phyloP scores from a whole-genome alignment of 179 eudicot species.

The Silene vulgaris region DNA sequence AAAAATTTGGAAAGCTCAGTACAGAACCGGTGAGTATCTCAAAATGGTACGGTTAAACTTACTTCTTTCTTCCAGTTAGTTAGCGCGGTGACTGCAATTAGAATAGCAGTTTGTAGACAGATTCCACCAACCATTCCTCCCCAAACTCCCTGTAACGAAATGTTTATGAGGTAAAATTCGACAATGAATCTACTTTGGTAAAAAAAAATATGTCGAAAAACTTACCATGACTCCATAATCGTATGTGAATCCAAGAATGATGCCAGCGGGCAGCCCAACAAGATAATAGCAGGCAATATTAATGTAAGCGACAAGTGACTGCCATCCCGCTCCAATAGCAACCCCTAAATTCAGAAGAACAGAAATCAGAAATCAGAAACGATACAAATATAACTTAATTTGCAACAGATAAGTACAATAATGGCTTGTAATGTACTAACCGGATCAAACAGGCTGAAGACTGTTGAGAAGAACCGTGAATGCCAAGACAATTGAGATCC shows the following conservation, averaged over 20 bases:
- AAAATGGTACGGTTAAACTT: conserved; percentile 10
- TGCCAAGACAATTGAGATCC: conserved; percentile 54
- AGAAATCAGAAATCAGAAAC: conserved; percentile 1
- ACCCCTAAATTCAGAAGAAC: conserved; percentile 35
- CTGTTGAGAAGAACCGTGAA: conserved; percentile 63
- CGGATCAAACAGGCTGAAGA: conserved; percentile 81
- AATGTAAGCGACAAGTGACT: conserved; percentile 58
- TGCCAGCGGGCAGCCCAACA: conserved; percentile 58
- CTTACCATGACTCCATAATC: conserved; percentile 46
- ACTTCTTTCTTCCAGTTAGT: conserved; percentile 81
- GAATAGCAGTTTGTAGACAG: conserved; percentile 55
- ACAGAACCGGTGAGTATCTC: neutral
- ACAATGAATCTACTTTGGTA: neutral
- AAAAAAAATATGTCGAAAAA: neutral
- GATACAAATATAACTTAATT: neutral
- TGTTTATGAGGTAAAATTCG: neutral
- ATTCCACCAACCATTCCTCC: conserved; percentile 82
- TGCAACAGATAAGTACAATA: neutral
- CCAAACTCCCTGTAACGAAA: conserved; percentile 67
- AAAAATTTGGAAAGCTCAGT: neutral
- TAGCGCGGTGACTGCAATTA: conserved; percentile 39
- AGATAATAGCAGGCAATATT: conserved; percentile 60
- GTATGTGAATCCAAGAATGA: conserved; percentile 52
- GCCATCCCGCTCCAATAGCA: conserved; percentile 80
- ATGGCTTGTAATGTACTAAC: conserved; percentile 26